Evolutionary conservation across 495 filamentous ascomycete genomes (phyloP).

Genomic region (Tricharina praecox): DNA sequence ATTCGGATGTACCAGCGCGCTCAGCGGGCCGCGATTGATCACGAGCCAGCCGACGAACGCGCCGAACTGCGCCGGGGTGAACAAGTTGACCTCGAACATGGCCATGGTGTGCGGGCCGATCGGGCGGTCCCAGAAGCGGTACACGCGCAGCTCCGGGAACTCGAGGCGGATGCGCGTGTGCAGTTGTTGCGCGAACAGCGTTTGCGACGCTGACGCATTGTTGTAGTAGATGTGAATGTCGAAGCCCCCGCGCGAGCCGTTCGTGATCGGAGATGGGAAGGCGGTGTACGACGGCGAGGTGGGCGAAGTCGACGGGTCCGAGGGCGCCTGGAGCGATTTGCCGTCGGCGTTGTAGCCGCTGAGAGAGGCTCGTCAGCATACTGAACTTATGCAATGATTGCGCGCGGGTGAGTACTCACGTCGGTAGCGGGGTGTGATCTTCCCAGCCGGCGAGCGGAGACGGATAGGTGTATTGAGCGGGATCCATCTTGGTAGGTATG

Average conservation of each 20-base stretch:
- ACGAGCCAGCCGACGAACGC: conserved; percentile 71
- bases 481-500: conserved; percentile 20
- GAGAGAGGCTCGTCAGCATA: conserved; percentile 1
- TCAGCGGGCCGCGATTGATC: conserved; percentile 66
- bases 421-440: conserved; percentile 41
- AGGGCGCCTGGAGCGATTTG: conserved; percentile 46
- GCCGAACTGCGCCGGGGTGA: conserved; percentile 72
- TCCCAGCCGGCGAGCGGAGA: conserved; percentile 55
- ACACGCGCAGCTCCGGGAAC: conserved; percentile 78
- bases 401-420: conserved; percentile 33
- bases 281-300: conserved; percentile 47
- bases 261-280: conserved; percentile 48
- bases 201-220: conserved; percentile 42
- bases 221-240: conserved; percentile 75
- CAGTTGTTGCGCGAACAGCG: conserved; percentile 48
- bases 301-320: conserved; percentile 40
- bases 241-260: conserved; percentile 41
- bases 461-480: conserved; percentile 36
- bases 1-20: conserved; percentile 68
- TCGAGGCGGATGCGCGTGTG: conserved; percentile 65
- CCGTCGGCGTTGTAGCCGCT: conserved; percentile 42
- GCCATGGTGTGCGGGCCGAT: conserved; percentile 67
- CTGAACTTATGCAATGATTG: not conserved
- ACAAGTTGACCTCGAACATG: conserved; percentile 87
- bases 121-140: conserved; percentile 55